Evolutionary conservation across 768 basidiomycete species (phyloP), one percentile per base, ranked within the genome.

Genomic region (Amanita pseudoporphyria): DNA sequence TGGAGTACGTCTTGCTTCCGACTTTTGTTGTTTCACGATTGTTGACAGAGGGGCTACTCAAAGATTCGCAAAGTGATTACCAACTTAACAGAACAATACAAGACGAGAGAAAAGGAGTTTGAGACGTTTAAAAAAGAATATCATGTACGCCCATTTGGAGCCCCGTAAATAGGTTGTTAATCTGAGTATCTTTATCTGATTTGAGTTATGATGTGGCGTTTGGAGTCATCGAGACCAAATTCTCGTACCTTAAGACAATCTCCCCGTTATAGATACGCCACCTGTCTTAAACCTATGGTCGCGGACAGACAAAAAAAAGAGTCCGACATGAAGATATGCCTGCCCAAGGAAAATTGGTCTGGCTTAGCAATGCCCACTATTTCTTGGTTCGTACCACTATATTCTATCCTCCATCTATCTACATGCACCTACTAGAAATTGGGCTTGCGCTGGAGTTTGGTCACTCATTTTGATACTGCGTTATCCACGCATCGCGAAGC

Each of bases 21-120:
- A 14, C 24, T 19, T 56, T 32, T 39, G 38, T 46, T 5, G 18
- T 33, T 5, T 24, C n/a, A 22, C 19, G 12, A 26, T 22, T 9
- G 36, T 30, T 48, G 31, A 51, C 56, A 41, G 60, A 40, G 56
- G 53, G 32, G 33, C 21, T 45, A 40, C 37, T 45, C 55, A 42
- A 62, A 96, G 89, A 95, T 98, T 55, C 79, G 76, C 53, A 84
- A 83, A 53, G 88, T 92, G 19, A 73, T 97, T 40, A 63, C 80
- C 26, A 84, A 71, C 38, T 74, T 98, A 51, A 71, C 85, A 22
- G 84, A 85, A 54, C 90, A 92, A 67, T 94, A 97, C 72, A 91
- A 89, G 67, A 69, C 74, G 45, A 93, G 88, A 65, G 94, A 92
- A 58, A 75, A 79, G 53, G 89, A 90, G 52, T 83, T 91, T 54